Percentiles rank a stretch among this genome's conserved stretches.
Conservation (phyloP, 495 filamentous ascomycete species). For the Thermochaetoides thermophila region DNA sequence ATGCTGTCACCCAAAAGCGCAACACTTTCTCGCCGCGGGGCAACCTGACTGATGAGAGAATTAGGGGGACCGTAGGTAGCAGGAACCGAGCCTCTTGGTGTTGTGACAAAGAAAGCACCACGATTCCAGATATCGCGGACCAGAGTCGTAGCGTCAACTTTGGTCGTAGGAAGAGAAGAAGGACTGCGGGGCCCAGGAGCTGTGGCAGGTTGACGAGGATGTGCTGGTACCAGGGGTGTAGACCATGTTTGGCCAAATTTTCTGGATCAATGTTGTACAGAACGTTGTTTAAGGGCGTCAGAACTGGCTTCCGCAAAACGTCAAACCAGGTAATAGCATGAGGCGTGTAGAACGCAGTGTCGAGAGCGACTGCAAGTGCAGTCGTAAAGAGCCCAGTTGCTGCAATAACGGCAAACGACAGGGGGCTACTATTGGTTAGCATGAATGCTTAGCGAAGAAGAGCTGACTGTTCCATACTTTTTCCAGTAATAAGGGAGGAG, state of each 20-base stretch:
- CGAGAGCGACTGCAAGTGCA: slow-evolving; percentile 57
- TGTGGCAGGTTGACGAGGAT: slow-evolving; percentile 71
- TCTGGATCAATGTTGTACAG: slow-evolving; percentile 61
- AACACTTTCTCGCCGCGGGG: slow-evolving; percentile 37
- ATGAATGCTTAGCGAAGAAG: neutral
- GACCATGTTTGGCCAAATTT: slow-evolving; percentile 78
- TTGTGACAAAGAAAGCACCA: slow-evolving; percentile 66
- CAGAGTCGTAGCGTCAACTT: slow-evolving; percentile 44
- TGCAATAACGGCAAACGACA: slow-evolving; percentile 47
- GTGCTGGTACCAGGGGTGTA: slow-evolving; percentile 89
- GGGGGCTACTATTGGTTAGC: slow-evolving; percentile 40
- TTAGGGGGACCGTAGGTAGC: slow-evolving; percentile 72
- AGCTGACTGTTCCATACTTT: slow-evolving; percentile 39
- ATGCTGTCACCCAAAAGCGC: slow-evolving; percentile 46
- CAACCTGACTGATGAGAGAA: slow-evolving; percentile 67
- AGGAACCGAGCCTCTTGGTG: slow-evolving; percentile 96
- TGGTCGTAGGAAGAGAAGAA: slow-evolving; percentile 47
- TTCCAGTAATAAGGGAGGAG: slow-evolving; percentile 71
- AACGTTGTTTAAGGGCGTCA: slow-evolving; percentile 87
- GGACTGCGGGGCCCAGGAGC: slow-evolving; percentile 75
- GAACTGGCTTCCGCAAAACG: slow-evolving; percentile 44
- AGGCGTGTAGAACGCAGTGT: slow-evolving; percentile 67
- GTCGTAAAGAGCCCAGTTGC: slow-evolving; percentile 46
- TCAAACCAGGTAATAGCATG: slow-evolving; percentile 41
- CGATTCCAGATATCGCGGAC: slow-evolving; percentile 69